Evolutionary conservation across 1,139 yeast genomes (phyloP).

Genomic region (Protomyces arabidopsidicola): DNA sequence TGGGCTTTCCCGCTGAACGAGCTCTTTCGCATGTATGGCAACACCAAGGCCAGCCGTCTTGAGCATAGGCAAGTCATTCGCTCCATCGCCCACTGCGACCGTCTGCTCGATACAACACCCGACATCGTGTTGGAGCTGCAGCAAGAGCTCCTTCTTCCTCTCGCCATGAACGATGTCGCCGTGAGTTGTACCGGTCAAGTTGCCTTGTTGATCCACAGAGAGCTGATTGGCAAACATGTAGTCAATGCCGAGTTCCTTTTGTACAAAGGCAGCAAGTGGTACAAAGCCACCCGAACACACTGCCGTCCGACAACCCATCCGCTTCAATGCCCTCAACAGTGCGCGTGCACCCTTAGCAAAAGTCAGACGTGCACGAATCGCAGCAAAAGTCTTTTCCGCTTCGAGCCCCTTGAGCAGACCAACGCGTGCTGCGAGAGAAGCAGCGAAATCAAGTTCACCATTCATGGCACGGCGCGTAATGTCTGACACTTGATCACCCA

Average conservation of each 20-base stretch:
- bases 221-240: conserved; percentile 83
- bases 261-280: conserved; percentile 76
- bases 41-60: conserved; percentile 84
- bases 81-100: conserved; percentile 96
- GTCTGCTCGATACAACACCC: conserved; percentile 52
- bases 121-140: conserved; percentile 62
- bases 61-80: conserved; percentile 95
- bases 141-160: conserved; percentile 68
- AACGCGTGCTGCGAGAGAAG: conserved; percentile 73
- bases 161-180: conserved; percentile 86
- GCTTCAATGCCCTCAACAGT: conserved; percentile 58
- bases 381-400: conserved; percentile 72
- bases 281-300: conserved; percentile 94
- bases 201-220: conserved; percentile 39
- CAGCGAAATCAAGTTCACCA: conserved; percentile 88
- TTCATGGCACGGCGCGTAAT: conserved; percentile 96
- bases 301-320: conserved; percentile 63
- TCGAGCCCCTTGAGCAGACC: conserved; percentile 67
- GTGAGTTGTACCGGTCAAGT: conserved; percentile 51
- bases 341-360: conserved; percentile 81
- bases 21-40: conserved; percentile 97
- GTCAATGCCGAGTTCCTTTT: conserved; percentile 64
- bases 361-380: conserved; percentile 60
- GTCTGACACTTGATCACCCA: conserved; percentile 62
- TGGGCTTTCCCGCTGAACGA: conserved; percentile 78